These are phyloP conservation scores for Acer saccharum DNA, from an alignment of 345 rosid genomes.

Conservation along the genomic window DNA sequence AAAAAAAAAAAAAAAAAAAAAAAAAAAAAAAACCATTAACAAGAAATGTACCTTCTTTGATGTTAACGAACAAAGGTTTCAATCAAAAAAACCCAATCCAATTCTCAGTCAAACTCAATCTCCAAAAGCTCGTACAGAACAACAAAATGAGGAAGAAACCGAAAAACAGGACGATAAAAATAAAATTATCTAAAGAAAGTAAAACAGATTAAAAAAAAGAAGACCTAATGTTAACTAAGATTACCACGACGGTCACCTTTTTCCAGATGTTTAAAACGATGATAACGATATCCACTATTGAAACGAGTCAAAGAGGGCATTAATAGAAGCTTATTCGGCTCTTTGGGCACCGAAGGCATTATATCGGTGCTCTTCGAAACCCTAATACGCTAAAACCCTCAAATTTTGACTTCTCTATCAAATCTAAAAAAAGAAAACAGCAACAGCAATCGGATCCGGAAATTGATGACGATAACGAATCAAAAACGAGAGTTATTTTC, in stretches of 20 bases:
- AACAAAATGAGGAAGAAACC: neutral
- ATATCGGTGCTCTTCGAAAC: conserved; percentile 75
- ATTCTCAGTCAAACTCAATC: conserved; percentile 1
- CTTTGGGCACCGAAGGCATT: conserved; percentile 85
- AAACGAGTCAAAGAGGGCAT: conserved; percentile 59
- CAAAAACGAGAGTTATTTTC: neutral
- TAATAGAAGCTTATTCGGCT: conserved; percentile 37
- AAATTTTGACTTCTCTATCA: neutral
- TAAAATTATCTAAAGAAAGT: neutral
- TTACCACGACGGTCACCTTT: conserved; percentile 97
- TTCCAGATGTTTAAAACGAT: conserved; percentile 85
- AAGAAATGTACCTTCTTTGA: conserved; percentile 6
- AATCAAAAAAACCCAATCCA: neutral
- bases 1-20: too few species aligned
- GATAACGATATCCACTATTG: conserved; percentile 61
- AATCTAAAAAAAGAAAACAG: neutral
- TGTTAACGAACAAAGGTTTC: neutral
- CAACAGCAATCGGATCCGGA: neutral
- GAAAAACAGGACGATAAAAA: conserved; percentile 12
- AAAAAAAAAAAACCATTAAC: neutral
- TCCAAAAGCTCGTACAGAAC: neutral
- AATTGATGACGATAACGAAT: neutral
- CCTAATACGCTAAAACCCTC: conserved; percentile 45
- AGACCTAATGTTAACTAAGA: conserved; percentile 70
- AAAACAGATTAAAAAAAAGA: neutral